A percentile compares a stretch with the other conserved stretches of the same genome.
Conservation (phyloP, 148 eudicot genomes). For the Spergularia bocconei region DNA sequence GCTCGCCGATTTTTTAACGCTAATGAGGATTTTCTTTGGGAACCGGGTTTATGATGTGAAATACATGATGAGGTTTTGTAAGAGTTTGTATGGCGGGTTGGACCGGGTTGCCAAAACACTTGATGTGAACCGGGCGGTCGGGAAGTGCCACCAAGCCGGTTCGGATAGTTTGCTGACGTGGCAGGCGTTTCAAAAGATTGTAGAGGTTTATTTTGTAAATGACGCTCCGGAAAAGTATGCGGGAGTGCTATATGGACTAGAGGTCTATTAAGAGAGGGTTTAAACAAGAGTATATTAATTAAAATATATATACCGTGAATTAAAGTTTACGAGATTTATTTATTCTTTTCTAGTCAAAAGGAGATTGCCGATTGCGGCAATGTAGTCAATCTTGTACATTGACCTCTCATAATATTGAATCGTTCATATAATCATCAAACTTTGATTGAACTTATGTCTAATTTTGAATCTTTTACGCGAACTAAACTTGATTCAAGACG, state of each 20-base stretch:
- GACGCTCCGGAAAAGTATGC: conserved; percentile 41
- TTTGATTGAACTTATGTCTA: too few species aligned
- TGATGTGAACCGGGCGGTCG: conserved; percentile 52
- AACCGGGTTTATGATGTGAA: conserved; percentile 55
- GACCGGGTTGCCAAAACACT: conserved; percentile 57
- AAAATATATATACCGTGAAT: background rate
- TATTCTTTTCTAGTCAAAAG: background rate
- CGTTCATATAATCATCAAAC: too few species aligned
- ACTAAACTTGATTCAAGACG: too few species aligned
- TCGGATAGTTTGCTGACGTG: conserved; percentile 74
- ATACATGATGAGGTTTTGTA: conserved; percentile 54
- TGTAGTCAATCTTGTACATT: background rate
- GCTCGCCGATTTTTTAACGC: conserved; percentile 35
- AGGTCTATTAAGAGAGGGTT: conserved; percentile 23
- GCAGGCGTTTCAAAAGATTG: conserved; percentile 61
- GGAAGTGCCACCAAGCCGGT: conserved; percentile 77
- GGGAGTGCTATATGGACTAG: conserved; percentile 58
- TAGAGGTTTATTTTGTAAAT: conserved; percentile 42
- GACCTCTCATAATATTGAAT: too few species aligned
- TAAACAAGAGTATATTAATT: background rate
- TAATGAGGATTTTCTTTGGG: conserved; percentile 43
- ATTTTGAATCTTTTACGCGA: too few species aligned
- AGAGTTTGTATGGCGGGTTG: conserved; percentile 58
- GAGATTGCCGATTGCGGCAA: conserved; percentile 9
- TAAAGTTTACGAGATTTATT: background rate